Percentiles rank a stretch among this genome's conserved stretches.
Conservation (phyloP, 139 green algal species). For the Pleodorina starrii region DNA sequence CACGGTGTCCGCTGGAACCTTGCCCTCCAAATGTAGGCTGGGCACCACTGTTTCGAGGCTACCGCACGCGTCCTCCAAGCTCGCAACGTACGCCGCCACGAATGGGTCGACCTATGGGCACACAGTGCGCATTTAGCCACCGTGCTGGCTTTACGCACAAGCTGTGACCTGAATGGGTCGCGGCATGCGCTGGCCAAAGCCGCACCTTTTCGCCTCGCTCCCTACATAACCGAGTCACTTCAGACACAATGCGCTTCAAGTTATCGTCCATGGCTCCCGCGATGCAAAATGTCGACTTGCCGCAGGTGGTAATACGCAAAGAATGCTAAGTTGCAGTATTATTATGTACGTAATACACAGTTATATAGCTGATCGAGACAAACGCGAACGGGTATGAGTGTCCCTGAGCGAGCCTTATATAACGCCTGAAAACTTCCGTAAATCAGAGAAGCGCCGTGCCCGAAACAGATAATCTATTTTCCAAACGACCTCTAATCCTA, state of each 20-base stretch:
- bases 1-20: slow-evolving; percentile 32
- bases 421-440: background rate
- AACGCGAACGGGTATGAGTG: background rate
- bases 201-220: slow-evolving; percentile 61
- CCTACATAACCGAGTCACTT: slow-evolving; percentile 47
- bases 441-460: background rate
- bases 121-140: background rate
- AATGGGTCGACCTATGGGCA: slow-evolving; percentile 45
- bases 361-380: background rate
- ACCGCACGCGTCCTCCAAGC: slow-evolving; percentile 54
- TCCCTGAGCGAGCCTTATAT: background rate
- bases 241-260: slow-evolving; percentile 59
- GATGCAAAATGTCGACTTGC: background rate
- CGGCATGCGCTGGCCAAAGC: background rate
- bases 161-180: slow-evolving; percentile 3
- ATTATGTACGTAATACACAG: background rate
- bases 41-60: slow-evolving; percentile 18
- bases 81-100: slow-evolving; percentile 56
- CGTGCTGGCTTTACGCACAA: background rate
- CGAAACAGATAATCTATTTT: too few species aligned
- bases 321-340: background rate
- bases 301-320: too few species aligned
- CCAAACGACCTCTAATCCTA: too few species aligned
- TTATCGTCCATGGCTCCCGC: slow-evolving; percentile 61
- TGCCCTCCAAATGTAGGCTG: background rate